A percentile compares a stretch with the other conserved stretches of the same genome.
phyloP scores from a whole-genome alignment of 352 stramenopile species.

The Achlya hypogyna region DNA sequence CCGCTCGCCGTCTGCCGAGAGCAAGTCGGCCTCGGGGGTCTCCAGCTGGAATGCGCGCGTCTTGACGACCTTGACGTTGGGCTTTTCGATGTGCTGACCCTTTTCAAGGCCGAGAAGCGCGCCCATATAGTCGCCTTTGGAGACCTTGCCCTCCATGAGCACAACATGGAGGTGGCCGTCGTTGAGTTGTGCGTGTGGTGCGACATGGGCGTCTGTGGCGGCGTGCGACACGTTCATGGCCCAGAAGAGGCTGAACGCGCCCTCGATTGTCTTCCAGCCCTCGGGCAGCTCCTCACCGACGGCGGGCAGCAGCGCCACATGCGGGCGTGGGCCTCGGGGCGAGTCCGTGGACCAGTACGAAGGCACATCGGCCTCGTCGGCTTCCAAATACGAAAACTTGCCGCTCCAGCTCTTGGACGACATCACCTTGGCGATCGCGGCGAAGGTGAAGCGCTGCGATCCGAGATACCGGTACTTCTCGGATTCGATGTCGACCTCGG shows the following conservation, averaged over 20 bases:
- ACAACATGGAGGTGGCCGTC: slow-evolving; percentile 45
- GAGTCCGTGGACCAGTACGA: slow-evolving; percentile 19
- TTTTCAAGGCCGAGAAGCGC: slow-evolving; percentile 41
- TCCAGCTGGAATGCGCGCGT: slow-evolving; percentile 43
- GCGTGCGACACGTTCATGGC: slow-evolving; percentile 47
- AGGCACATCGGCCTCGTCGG: slow-evolving; percentile 9
- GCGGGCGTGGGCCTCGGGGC: slow-evolving; percentile 12
- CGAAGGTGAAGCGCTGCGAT: slow-evolving; percentile 49
- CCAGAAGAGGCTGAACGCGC: slow-evolving; percentile 54
- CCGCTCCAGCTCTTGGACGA: slow-evolving; percentile 27
- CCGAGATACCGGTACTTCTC: slow-evolving; percentile 64
- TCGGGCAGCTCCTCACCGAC: not conserved
- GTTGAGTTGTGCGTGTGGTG: slow-evolving; percentile 31
- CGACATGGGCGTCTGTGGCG: slow-evolving; percentile 32
- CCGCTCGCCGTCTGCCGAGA: slow-evolving; percentile 54
- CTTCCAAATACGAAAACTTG: slow-evolving; percentile 40
- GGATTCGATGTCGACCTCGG: slow-evolving; percentile 68
- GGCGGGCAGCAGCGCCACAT: slow-evolving; percentile 24
- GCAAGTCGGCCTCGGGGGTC: slow-evolving; percentile 30
- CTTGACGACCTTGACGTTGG: slow-evolving; percentile 42
- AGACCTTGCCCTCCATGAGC: not conserved
- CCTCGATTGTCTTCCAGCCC: slow-evolving; percentile 32
- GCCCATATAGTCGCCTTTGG: slow-evolving; percentile 26
- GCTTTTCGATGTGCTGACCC: slow-evolving; percentile 35
- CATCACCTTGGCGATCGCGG: slow-evolving; percentile 46